Base-by-base conservation (phyloP, 768 basidiomycete species). In the Antrodiella citrinella region DNA sequence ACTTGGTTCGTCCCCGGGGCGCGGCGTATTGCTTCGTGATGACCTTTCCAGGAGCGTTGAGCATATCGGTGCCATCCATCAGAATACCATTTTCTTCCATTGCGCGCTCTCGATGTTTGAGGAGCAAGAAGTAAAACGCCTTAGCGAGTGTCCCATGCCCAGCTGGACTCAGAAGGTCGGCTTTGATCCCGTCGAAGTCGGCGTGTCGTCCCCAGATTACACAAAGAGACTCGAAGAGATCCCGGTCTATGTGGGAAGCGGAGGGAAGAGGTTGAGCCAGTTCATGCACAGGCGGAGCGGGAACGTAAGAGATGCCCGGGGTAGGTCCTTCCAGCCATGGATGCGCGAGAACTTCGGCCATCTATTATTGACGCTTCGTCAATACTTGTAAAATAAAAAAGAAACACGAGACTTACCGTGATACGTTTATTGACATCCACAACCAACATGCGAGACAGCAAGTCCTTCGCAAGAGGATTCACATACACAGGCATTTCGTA, bases 61-160 rank as follows among this genome's bases (percentile, higher is more conserved):
- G 47, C 10, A 62, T 53, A 25, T 63, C 64, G 51, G 68, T 67
- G 9, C 61, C 44, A 44, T 70, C 65, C 51, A 69, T 65, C 47
- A 74, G 66, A 46, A 70, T 74, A n/a, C 72, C 75, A 58, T 77
- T 72, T 43, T 80, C 75, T 59, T 78, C 71, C 58, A 81, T 67
- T 0, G 70, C 69, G 49, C 78, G 80, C 57, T 90, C 83, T 51
- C 86, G 79, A 59, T 91, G 87, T 64, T 78, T 78, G 38, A 78
- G 72, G 18, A 95, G 76, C 30, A 95, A 76, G 62, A 85, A 91
- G 62, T 93, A 95, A 65, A 93, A 92, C 0, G 87, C 88, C 63
- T 94, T 94, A 9, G 89, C 86, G 52, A 89, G 77, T 7, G 79
- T 77, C 11, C 86, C 86, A 47, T 77, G 70, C 18, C 83, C 87